phyloP scores from a whole-genome alignment of 192 early-diverging fungal genomes.

The Martensiomyces pterosporus region DNA sequence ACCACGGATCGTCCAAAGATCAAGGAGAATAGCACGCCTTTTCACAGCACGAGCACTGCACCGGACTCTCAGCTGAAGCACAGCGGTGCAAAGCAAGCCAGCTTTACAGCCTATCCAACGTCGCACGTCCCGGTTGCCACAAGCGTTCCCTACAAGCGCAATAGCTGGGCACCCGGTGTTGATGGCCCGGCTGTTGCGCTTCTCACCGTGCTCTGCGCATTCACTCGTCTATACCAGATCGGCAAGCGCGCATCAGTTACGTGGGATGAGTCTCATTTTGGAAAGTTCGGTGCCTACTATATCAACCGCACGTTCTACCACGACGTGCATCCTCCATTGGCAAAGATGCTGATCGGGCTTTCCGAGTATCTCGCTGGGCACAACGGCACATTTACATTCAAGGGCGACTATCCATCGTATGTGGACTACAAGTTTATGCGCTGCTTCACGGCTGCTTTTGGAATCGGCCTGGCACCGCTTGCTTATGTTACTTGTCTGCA shows the following conservation, averaged over 20 bases:
- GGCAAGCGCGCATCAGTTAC: conserved; percentile 38
- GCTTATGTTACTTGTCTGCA: conserved; percentile 63
- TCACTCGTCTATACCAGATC: conserved; percentile 34
- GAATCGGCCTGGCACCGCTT: conserved; percentile 59
- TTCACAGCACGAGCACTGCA: too few species aligned
- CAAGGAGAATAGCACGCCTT: too few species aligned
- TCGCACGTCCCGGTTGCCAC: not conserved
- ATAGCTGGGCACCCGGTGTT: conserved; percentile 23
- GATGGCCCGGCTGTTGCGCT: conserved; percentile 37
- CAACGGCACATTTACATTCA: conserved; percentile 62
- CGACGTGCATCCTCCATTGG: conserved; percentile 94
- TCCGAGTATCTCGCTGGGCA: conserved; percentile 55
- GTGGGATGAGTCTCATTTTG: conserved; percentile 64
- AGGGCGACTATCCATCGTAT: conserved; percentile 57
- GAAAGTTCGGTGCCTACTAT: conserved; percentile 84
- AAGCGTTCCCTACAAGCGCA: conserved; percentile 46
- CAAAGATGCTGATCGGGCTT: conserved; percentile 66
- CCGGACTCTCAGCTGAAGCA: too few species aligned
- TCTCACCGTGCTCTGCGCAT: conserved; percentile 23
- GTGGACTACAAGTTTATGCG: conserved; percentile 67
- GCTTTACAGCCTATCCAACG: conserved; percentile 24
- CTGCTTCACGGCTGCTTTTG: conserved; percentile 58
- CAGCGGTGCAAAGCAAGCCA: too few species aligned
- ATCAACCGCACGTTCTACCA: conserved; percentile 89
- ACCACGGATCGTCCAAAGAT: too few species aligned